A percentile compares a stretch with the other conserved stretches of the same genome.
These are phyloP conservation scores for Torulaspora pretoriensis DNA, from an alignment of 1,139 yeast genomes.

Conservation along the genomic window DNA sequence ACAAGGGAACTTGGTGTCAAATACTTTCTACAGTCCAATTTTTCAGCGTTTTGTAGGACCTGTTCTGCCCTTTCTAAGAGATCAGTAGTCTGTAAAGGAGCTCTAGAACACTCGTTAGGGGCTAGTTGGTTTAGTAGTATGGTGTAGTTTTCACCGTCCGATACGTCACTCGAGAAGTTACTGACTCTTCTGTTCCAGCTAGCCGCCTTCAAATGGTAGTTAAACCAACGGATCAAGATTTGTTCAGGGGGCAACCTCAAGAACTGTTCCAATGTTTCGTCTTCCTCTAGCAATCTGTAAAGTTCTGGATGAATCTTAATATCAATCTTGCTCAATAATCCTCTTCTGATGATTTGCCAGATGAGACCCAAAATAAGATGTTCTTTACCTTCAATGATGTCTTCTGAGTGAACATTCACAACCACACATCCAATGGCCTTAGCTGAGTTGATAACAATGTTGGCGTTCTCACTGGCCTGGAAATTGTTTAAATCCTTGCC, in stretches of 20 bases:
- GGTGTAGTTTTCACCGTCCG: slow-evolving; percentile 95
- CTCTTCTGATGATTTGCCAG: slow-evolving; percentile 98
- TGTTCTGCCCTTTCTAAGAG: slow-evolving; percentile 79
- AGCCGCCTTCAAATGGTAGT: slow-evolving; percentile 93
- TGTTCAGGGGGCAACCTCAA: slow-evolving; percentile 97
- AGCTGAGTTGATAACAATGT: slow-evolving; percentile 95
- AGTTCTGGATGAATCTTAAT: slow-evolving; percentile 95
- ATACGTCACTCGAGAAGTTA: slow-evolving; percentile 81
- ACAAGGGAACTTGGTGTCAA: slow-evolving; percentile 89
- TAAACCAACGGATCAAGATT: slow-evolving; percentile 94
- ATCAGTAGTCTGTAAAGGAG: slow-evolving; percentile 75
- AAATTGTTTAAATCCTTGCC: slow-evolving; percentile 86
- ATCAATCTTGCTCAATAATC: slow-evolving; percentile 88
- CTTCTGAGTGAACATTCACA: slow-evolving; percentile 96
- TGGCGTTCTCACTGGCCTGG: slow-evolving; percentile 95
- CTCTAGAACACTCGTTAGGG: slow-evolving; percentile 74
- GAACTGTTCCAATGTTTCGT: slow-evolving; percentile 95
- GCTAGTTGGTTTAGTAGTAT: slow-evolving; percentile 82
- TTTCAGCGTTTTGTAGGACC: slow-evolving; percentile 80
- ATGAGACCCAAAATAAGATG: slow-evolving; percentile 91
- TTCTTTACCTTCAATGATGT: slow-evolving; percentile 94
- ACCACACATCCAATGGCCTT: slow-evolving; percentile 98
- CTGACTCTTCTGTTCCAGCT: slow-evolving; percentile 79
- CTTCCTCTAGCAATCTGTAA: slow-evolving; percentile 90
- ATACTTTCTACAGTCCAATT: slow-evolving; percentile 87